These are phyloP conservation scores for Bretschneidera sinensis DNA, from an alignment of 345 rosid genomes.

Conservation along the genomic window DNA sequence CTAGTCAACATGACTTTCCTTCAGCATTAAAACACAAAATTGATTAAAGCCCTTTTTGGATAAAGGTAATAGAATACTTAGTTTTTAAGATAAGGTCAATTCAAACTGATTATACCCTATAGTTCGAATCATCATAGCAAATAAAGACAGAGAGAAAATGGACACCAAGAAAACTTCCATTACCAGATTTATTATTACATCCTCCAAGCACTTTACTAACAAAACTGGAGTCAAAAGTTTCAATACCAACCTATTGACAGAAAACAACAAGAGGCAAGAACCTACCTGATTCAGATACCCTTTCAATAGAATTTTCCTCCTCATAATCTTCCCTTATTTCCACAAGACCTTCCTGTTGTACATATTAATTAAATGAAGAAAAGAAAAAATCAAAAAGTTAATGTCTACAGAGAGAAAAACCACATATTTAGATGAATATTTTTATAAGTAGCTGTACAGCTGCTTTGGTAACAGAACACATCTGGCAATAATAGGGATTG, in stretches of 20 bases:
- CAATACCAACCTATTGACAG: constrained; percentile 1
- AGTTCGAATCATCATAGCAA: neutral
- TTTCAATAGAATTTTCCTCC: constrained; percentile 40
- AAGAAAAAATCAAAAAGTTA: neutral
- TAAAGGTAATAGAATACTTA: neutral
- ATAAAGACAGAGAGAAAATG: too few species aligned
- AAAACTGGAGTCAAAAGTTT: neutral
- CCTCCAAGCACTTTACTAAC: neutral
- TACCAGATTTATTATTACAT: too few species aligned
- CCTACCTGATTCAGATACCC: constrained; percentile 35
- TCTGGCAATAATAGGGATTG: neutral
- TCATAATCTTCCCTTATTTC: constrained; percentile 86
- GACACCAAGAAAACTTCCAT: neutral
- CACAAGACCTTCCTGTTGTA: constrained; percentile 71
- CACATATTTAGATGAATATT: neutral
- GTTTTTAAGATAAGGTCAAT: neutral
- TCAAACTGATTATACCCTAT: neutral
- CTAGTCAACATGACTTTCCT: neutral
- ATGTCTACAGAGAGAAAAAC: neutral
- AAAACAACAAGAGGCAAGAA: constrained; percentile 6
- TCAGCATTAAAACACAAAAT: neutral
- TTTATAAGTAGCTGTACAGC: neutral
- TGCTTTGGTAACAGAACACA: neutral
- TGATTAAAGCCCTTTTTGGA: neutral
- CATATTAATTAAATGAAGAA: neutral